phyloP scores from a whole-genome alignment of 2,329 filamentous ascomycete species.

The Teratosphaeria zuluensis region DNA sequence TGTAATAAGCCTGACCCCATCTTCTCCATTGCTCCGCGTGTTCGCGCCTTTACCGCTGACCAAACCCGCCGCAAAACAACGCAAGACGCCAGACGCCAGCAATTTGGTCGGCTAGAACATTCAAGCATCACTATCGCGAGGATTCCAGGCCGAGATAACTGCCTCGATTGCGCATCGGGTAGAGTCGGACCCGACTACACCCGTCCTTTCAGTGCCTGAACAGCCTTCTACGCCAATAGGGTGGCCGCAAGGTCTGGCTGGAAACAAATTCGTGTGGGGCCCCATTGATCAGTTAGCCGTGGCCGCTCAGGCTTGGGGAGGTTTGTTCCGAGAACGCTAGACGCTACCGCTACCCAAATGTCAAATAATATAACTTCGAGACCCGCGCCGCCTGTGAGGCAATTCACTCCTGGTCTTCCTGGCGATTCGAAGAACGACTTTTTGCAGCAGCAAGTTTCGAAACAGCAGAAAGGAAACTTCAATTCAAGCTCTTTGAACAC shows the following conservation, averaged over 20 bases:
- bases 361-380: conserved; percentile 6
- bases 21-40: neutral
- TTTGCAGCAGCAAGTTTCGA: conserved; percentile 47
- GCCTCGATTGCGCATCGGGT: neutral
- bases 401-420: conserved; percentile 19
- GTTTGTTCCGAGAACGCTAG: neutral
- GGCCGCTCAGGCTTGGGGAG: neutral
- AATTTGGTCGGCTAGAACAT: neutral
- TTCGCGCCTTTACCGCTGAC: neutral
- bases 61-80: neutral
- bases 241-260: neutral
- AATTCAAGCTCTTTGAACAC: conserved; percentile 46
- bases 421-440: conserved; percentile 43
- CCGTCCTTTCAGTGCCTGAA: neutral
- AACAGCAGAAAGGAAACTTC: conserved; percentile 50
- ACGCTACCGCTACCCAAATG: neutral
- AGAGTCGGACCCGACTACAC: neutral
- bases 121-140: neutral
- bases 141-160: neutral
- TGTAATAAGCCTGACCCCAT: neutral
- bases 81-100: neutral
- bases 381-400: conserved; percentile 12
- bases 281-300: neutral
- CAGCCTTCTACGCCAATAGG: neutral
- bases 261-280: neutral